Evolutionary conservation across 1,284 basidiomycete genomes (phyloP), one percentile per base, ranked within the genome.

Genomic region (Cryptococcus sp.): DNA sequence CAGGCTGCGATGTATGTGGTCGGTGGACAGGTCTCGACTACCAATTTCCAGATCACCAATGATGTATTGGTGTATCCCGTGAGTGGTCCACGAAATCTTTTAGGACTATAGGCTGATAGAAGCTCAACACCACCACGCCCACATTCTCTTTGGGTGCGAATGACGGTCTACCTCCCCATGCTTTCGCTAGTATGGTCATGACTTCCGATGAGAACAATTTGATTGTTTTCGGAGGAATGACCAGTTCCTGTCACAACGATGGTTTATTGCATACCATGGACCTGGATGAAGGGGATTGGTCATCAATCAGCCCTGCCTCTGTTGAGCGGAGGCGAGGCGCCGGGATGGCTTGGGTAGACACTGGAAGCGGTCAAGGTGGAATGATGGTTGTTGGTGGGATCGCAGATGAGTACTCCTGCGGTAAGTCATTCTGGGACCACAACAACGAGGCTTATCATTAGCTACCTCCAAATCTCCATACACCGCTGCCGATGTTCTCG

Each of bases 31-130:
- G 62, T 70, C 36, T 50, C 56, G 2, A 56, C 59, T 11, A 54
- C 59, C 0, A 61, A 59, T n/a, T 53, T 58, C 11, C 48, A 66
- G 47, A 66, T 76, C 46, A 75, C 73, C 54, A 72, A 74, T 49
- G 74, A 76, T 37, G 72, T 75, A 9, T 54, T 73, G 36, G 55
- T 72, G 10, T 55, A 73, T n/a, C 57, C 68, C 22, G 72, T 72
- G 47, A 57, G 67, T 61, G 14, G n/a, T 7, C 19, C 4, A 7
- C 10, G 7, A 16, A 4, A 13, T 13, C 5, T 22, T 14, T 14
- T 5, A 21, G n/a, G 9, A 14, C 19, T 16, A 41, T 11, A 22
- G 23, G n/a, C 50, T 42, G 9, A 23, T 42, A 42, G 14, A 40
- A 70, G 70, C 66, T 76, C 59, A 69, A 69, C 55, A 50, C 59